A percentile compares a stretch with the other conserved stretches of the same genome.
Evolutionary conservation across 2,329 filamentous ascomycete genomes (phyloP).

Genomic region (Exophiala oligosperma): DNA sequence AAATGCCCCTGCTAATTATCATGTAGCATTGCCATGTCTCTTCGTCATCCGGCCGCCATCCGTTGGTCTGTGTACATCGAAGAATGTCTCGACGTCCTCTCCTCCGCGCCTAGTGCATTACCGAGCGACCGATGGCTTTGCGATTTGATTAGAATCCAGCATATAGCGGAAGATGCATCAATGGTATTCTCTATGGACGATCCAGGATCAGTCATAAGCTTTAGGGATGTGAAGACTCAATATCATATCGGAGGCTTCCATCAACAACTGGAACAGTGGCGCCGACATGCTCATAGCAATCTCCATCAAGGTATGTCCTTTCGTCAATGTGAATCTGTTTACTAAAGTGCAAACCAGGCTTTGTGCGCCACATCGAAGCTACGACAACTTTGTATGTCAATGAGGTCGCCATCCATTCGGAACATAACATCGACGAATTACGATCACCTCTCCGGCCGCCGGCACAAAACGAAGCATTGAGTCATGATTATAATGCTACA

Average conservation of each 20-base stretch:
- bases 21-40: slow-evolving; percentile 54
- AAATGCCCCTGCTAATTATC: not conserved
- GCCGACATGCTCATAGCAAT: slow-evolving; percentile 52
- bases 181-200: slow-evolving; percentile 68
- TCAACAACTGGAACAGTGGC: slow-evolving; percentile 63
- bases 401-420: slow-evolving; percentile 69
- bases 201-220: slow-evolving; percentile 49
- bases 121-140: slow-evolving; percentile 57
- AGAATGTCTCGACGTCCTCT: slow-evolving; percentile 59
- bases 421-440: slow-evolving; percentile 55
- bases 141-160: slow-evolving; percentile 60
- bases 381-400: slow-evolving; percentile 71
- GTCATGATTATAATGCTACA: slow-evolving; percentile 29
- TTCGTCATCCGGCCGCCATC: slow-evolving; percentile 58
- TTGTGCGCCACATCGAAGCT: slow-evolving; percentile 61
- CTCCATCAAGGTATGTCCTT: slow-evolving; percentile 39
- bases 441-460: slow-evolving; percentile 35
- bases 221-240: slow-evolving; percentile 64
- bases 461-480: slow-evolving; percentile 64
- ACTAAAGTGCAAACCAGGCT: slow-evolving; percentile 2
- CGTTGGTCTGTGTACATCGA: slow-evolving; percentile 65
- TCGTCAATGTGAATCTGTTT: too few species aligned
- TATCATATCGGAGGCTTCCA: slow-evolving; percentile 66
- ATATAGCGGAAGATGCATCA: slow-evolving; percentile 67
- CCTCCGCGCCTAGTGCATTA: slow-evolving; percentile 55